phyloP scores from a whole-genome alignment of 176 grass and related monocot species.

The Eleusine coracana region DNA sequence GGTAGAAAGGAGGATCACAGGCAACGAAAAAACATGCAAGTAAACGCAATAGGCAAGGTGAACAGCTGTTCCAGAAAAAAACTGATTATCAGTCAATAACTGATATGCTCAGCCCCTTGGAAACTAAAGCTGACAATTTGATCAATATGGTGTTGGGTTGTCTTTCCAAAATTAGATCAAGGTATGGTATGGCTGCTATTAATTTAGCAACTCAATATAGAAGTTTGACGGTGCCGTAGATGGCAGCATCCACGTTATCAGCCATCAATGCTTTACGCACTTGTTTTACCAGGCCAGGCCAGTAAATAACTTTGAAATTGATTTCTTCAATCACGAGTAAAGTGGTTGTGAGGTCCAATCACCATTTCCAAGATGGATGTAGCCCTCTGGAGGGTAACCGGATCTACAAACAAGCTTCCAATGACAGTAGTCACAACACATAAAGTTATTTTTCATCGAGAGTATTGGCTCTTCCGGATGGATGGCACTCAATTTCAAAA shows the following conservation, averaged over 20 bases:
- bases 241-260: neutral
- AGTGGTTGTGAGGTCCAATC: neutral
- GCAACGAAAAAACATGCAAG: conserved; percentile 13
- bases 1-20: conserved; percentile 1
- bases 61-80: neutral
- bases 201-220: neutral
- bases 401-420: neutral
- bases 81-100: neutral
- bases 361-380: neutral
- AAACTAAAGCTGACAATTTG: neutral
- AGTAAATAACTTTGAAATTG: neutral
- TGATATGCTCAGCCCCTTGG: neutral
- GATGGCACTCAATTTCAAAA: neutral
- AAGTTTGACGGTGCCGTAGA: neutral
- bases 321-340: neutral
- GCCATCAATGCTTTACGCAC: neutral
- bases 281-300: neutral
- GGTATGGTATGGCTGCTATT: neutral
- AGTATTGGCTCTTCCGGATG: neutral
- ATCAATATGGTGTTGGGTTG: neutral
- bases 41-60: conserved; percentile 2
- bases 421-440: neutral
- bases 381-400: neutral
- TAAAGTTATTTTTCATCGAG: neutral
- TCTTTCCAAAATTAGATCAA: neutral